Base-by-base conservation (phyloP, 345 rosid genomes). In the Sisymbrium altissimum region DNA sequence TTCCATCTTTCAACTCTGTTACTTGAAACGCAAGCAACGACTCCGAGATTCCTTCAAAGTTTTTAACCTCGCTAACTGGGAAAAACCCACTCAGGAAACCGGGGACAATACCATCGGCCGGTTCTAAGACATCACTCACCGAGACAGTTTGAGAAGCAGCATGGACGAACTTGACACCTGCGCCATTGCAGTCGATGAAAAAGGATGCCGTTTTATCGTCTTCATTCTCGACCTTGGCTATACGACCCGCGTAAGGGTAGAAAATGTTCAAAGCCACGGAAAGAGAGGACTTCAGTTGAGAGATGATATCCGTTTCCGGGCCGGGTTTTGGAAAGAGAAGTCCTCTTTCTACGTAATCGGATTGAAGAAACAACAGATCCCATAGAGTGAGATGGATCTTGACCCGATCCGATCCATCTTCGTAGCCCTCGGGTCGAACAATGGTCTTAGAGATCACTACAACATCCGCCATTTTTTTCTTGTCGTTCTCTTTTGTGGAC, bases 331-430 rank as follows among this genome's bases (percentile, higher is more conserved):
- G 62, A 33, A 56, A 56, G 62, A 56, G 6, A 9, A 56, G 62
- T 15, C 62, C 41, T 56, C 62, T 56, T 56, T 56, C 41, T 3
- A 4, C 7, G 18, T 56, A 56, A n/a, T 7, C 9, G 14, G 15
- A 10, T 0, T 7, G 27, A 49, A 75, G 73, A 30, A 39, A 0
- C 2, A 12, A 5, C 12, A 75, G 72, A 68, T 75, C 73, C 68
- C 73, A 75, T 39, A 73, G 69, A 38, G 73, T 75, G 0, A 75
- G 79, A 50, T 75, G 68, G 13, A 75, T 58, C 25, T 70, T 64
- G 2, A 46, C 52, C 11, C 23, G 52, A 18, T 46, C 23, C 4
- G 5, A 17, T 44, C 23, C 23, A 7, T 46, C 25, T 43, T 14
- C 23, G 23, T 8, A 43, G 18, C 17, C 14, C 17, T 43, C 52